Percentiles rank a stretch among this genome's conserved stretches.
These are phyloP conservation scores for Boletus rufocinnamomeus DNA, from an alignment of 768 basidiomycete species.

Conservation along the genomic window DNA sequence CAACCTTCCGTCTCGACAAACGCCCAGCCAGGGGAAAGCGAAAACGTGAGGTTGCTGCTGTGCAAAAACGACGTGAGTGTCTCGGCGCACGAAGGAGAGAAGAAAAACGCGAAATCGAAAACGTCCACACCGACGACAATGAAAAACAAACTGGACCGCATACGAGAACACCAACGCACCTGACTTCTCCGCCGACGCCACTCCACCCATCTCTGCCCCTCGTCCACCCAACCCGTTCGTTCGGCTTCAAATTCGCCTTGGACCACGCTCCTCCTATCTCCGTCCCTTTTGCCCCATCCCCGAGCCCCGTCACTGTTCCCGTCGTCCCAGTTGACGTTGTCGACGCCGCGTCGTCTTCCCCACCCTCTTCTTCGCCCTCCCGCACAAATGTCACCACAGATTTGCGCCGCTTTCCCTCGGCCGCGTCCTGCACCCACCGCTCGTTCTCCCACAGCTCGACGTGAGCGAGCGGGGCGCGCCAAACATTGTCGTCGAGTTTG, in stretches of 20 bases:
- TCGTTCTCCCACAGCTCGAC: slow-evolving; percentile 87
- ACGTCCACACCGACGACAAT: neutral
- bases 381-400: slow-evolving; percentile 2
- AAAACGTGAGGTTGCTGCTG: slow-evolving; percentile 81
- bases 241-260: slow-evolving; percentile 15
- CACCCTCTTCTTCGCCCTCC: slow-evolving; percentile 16
- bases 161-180: neutral
- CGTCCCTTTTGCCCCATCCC: neutral
- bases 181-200: slow-evolving; percentile 14
- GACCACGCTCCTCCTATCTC: slow-evolving; percentile 12
- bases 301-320: neutral
- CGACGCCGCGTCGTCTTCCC: slow-evolving; percentile 7
- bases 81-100: neutral
- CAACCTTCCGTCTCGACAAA: slow-evolving; percentile 80
- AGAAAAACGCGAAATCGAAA: too few relatives aligned
- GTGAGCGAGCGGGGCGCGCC: slow-evolving; percentile 62
- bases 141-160: neutral
- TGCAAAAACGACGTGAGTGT: slow-evolving; percentile 22
- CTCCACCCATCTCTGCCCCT: slow-evolving; percentile 20
- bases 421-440: slow-evolving; percentile 44
- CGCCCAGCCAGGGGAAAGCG: slow-evolving; percentile 70
- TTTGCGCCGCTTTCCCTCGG: slow-evolving; percentile 9
- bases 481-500: slow-evolving; percentile 59
- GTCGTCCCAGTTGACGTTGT: slow-evolving; percentile 1
- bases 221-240: slow-evolving; percentile 13